Base-by-base conservation (phyloP, 768 basidiomycete genomes). In the Mycena alexandri region DNA sequence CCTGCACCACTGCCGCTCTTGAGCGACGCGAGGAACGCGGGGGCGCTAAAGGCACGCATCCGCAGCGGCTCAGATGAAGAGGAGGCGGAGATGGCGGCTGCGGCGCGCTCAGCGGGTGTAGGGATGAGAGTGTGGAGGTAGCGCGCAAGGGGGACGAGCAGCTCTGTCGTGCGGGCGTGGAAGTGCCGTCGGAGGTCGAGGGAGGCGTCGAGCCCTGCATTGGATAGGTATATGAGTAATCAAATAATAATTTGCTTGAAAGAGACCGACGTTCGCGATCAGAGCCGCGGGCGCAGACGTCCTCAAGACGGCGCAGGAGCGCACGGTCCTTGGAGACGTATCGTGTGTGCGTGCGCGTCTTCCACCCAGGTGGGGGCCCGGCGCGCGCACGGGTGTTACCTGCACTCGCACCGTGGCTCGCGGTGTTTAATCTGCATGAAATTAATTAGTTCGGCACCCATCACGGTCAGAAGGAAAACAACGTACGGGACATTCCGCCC, bases 41-140 rank as follows among this genome's bases (percentile, higher is more conserved):
- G 78, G 43, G 86, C 79, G 73, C 86, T 92, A 77, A 95, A 96
- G 3, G 92, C 85, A 70, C 89, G 92, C 50, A 94, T 81, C 13
- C 89, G 84, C 25, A 83, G 79, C 9, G 72, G 68, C 58, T 75
- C 71, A 29, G 67, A 67, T 17, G 75, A 73, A 8, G 43, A 22
- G 17, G n/a, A n/a, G n/a, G n/a, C n/a, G n/a, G n/a, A n/a, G n/a
- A n/a, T n/a, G n/a, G n/a, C n/a, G n/a, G n/a, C n/a, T n/a, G n/a
- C n/a, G n/a, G 79, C 76, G 47, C 86, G 80, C 71, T 90, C 89
- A 10, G 82, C 78, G 8, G 89, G 90, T 21, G 89, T 85, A 64
- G 94, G 93, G 76, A 96, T 94, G 53, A 96, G 85, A 1, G 91
- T 91, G 66, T 93, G 92, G 46, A 98, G 89, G 82, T 98, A 98